Percentiles rank a stretch among this genome's conserved stretches.
Evolutionary conservation across 164 flowering plant genomes (phyloP).

Genomic region (Nymphaea colorata): DNA sequence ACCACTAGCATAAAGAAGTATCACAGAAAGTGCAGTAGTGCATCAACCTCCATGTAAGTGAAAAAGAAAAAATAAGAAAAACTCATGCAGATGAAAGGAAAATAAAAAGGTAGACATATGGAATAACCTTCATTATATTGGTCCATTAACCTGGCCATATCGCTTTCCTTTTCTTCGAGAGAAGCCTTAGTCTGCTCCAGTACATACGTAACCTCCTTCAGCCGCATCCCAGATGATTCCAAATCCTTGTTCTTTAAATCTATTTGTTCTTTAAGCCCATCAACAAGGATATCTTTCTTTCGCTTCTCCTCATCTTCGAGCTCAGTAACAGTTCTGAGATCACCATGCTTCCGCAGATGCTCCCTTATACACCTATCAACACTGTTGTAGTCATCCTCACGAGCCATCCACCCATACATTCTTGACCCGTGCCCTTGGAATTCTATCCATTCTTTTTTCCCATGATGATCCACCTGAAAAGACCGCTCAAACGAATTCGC

Average conservation of each 20-base stretch:
- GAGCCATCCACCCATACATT: constrained; percentile 79
- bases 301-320: constrained; percentile 62
- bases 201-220: not conserved
- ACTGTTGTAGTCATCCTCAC: constrained; percentile 55
- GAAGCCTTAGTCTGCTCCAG: too few species aligned
- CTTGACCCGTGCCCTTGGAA: not conserved
- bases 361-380: constrained; percentile 10
- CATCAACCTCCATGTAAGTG: too few species aligned
- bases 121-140: too few species aligned
- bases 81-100: too few species aligned
- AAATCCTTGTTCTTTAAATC: constrained; percentile 32
- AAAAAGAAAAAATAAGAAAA: too few species aligned
- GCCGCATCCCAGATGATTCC: not conserved
- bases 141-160: too few species aligned
- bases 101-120: too few species aligned
- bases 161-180: too few species aligned
- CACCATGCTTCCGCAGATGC: constrained; percentile 6
- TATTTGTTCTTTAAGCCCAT: constrained; percentile 42
- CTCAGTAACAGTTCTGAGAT: constrained; percentile 55
- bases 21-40: too few species aligned
- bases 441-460: constrained; percentile 57
- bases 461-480: constrained; percentile 14
- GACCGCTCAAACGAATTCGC: constrained; percentile 7
- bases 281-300: constrained; percentile 47
- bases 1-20: too few species aligned